Evolutionary conservation across 345 rosid species (phyloP), one percentile per base, ranked within the genome.

Genomic region (Chamaenerion angustifolium): DNA sequence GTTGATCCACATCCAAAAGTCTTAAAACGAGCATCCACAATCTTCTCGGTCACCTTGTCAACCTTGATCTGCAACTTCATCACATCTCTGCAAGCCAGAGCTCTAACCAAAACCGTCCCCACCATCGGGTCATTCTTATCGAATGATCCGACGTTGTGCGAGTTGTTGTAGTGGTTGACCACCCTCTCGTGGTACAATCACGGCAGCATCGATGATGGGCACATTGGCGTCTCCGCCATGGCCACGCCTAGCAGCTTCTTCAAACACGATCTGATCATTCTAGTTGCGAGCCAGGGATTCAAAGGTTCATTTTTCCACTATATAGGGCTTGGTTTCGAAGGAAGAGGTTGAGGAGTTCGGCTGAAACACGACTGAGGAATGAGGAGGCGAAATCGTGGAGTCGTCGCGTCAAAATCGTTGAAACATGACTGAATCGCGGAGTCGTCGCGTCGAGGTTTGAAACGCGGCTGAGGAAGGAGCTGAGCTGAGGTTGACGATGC

Each of bases 1-100:
- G 98, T 95, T 0, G 98, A 92, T 0, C 98, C 99, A 56, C 96
- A 92, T n/a, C 99, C 99, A 53, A 92, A 92, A 51, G 99, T 92
- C 82, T 92, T 92, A 60, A 92, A 92, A 18, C 99, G 62, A 54
- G 99, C 96, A 59, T 92, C 96, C 3, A 70, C 57, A 62, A 92
- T 92, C 66, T 84, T 68, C 1, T 90, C 96, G 16, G 85, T 78
- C 56, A 70, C 62, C 43, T 92, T 88, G 56, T 92, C 95, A 43
- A 87, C 87, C 79, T 66, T 92, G 45, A 92, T 87, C 54, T 92
- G 98, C 19, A 92, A 81, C 82, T 92, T 92, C 98, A 87, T 92
- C 3, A 92, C 95, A 65, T 92, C 98, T 6, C 96, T 96, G 23
- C 98, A 92, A 0, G 98, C 95, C 0, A 96, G 98, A n/a, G 98